A percentile compares a stretch with the other conserved stretches of the same genome.
Conservation (phyloP, 2,329 filamentous ascomycete species). For the Talaromyces pinophilus region DNA sequence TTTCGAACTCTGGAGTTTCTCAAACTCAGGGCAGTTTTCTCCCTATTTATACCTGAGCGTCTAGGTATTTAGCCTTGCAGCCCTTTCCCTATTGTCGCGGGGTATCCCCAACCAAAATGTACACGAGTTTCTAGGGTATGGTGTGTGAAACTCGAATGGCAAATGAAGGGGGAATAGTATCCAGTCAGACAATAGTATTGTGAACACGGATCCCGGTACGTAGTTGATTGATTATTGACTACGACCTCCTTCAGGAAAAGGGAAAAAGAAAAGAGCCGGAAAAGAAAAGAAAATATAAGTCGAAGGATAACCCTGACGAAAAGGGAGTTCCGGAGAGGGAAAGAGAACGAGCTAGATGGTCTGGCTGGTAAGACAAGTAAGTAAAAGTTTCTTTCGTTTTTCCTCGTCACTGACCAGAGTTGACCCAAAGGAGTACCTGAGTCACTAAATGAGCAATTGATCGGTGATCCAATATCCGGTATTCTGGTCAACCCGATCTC, state of each 20-base stretch:
- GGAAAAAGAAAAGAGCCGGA: constrained; percentile 12
- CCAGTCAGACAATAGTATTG: constrained; percentile 5
- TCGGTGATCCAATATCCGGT: constrained; percentile 1
- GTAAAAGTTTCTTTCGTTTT: not conserved
- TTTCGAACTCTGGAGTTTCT: not conserved
- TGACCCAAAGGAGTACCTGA: not conserved
- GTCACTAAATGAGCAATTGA: not conserved
- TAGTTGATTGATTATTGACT: not conserved
- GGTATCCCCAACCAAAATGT: not conserved
- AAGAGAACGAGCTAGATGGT: constrained; percentile 2
- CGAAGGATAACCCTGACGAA: constrained; percentile 6
- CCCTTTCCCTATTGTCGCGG: not conserved
- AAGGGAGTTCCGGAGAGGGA: constrained; percentile 1
- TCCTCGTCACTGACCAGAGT: not conserved
- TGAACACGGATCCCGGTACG: not conserved
- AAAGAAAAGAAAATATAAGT: not conserved
- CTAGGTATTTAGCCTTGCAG: too few relatives aligned
- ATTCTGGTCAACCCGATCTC: constrained; percentile 4
- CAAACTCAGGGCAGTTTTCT: not conserved
- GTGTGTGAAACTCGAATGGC: constrained; percentile 13
- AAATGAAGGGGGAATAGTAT: not conserved
- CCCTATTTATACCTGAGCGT: constrained; percentile 2
- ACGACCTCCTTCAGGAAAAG: not conserved
- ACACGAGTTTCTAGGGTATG: not conserved
- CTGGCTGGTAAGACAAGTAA: not conserved